Base-by-base conservation (phyloP, 2,329 filamentous ascomycete species). In the Diaporthe australafricana region DNA sequence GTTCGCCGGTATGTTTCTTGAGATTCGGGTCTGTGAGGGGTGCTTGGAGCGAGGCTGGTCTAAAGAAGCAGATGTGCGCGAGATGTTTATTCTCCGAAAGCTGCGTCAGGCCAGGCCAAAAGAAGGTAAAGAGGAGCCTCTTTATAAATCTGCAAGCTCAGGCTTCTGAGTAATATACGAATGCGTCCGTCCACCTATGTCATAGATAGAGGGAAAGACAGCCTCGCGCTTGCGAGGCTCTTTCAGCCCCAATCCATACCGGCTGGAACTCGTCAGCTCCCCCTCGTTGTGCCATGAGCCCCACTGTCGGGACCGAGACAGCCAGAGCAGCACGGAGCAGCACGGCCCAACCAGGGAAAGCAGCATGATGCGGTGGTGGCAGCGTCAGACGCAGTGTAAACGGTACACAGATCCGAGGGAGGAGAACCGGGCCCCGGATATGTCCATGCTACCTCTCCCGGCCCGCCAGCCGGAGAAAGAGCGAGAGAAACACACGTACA, bases 151-250 rank as follows among this genome's bases (percentile, higher is more conserved):
- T 42, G 42, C 60, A n/a, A 3, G 45, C 42, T 25, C 42, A 48
- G 17, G 27, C 40, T 22, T 5, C 42, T 22, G 8, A 22, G 4
- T 16, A 35, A 48, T 25, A 32, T 20, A 17, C 20, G 42, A 12
- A 63, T 25, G 57, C 27, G 17, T 27, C 16, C 35, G 52, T 12
- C 9, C 27, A 11, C 11, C 25, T 22, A 63, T 68, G 63, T 63
- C 70, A 68, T 68, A 47, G 52, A 14, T 30, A 50, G 27, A 17
- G n/a, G 30, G 60, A 16, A 35, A 30, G 25, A 50, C 62, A 60
- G 62, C 70, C 62, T 68, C 53, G 52, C 60, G 52, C 27, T 57
- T n/a, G 40, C 62, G 27, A 45, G 53, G 35, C 70, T 71, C 60
- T 20, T 50, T 22, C 60, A 71, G 40, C 40, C 62, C 40, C 62